Percentiles rank a stretch among this genome's conserved stretches.
Evolutionary conservation across 768 basidiomycete species (phyloP).

Genomic region (Phaeotremella skinneri): DNA sequence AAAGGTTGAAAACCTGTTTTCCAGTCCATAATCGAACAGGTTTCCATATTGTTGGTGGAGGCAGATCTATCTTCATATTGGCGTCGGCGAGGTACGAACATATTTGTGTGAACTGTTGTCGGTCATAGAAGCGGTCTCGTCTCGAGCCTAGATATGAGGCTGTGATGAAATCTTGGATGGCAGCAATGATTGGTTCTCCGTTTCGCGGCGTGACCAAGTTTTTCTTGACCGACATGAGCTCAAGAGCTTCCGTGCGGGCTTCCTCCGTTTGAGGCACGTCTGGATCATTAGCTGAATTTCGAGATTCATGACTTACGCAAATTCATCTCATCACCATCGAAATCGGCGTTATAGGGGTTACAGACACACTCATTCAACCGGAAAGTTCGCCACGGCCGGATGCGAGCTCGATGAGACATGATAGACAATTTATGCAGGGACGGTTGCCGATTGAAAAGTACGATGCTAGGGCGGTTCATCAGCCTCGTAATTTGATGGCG

Average conservation of each 20-base stretch:
- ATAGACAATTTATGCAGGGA: conserved; percentile 98
- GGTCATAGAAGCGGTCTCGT: conserved; percentile 87
- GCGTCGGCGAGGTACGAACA: conserved; percentile 93
- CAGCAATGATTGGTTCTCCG: conserved; percentile 97
- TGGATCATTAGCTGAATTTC: conserved; percentile 47
- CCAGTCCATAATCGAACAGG: conserved; percentile 94
- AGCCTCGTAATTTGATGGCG: conserved; percentile 4
- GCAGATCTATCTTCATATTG: conserved; percentile 86
- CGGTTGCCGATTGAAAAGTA: conserved; percentile 97
- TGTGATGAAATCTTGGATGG: conserved; percentile 99
- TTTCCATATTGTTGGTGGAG: conserved; percentile 91
- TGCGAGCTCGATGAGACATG: conserved; percentile 91
- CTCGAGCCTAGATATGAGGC: conserved; percentile 93
- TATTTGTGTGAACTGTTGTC: conserved; percentile 92
- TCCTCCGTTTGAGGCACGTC: conserved; percentile 99
- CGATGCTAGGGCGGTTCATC: conserved; percentile 59
- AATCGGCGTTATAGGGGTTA: conserved; percentile 98
- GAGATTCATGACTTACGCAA: conserved; percentile 63
- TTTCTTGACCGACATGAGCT: conserved; percentile 94
- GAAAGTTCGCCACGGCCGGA: conserved; percentile 96
- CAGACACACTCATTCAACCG: conserved; percentile 98
- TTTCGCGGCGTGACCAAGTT: conserved; percentile 97
- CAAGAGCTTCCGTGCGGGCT: conserved; percentile 91
- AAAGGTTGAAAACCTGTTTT: conserved; percentile 95
- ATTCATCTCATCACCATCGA: conserved; percentile 99